Conservation (phyloP, 2,329 filamentous ascomycete species). For the Fusarium euwallaceae region DNA sequence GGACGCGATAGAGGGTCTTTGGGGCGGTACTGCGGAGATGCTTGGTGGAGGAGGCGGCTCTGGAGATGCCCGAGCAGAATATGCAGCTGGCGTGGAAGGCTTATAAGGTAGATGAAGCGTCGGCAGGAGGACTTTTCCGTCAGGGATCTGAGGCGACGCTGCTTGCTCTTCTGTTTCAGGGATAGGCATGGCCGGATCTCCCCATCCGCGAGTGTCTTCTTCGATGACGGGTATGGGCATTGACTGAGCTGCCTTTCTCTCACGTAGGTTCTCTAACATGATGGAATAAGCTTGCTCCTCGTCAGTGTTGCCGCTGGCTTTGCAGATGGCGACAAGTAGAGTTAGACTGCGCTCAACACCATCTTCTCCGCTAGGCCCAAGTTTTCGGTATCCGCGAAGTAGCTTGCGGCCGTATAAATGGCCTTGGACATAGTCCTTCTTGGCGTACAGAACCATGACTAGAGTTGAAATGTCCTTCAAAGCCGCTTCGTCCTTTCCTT, state of each 20-base stretch:
- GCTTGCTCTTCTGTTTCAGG: not conserved
- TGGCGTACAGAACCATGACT: not conserved
- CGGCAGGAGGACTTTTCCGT: not conserved
- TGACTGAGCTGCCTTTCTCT: not conserved
- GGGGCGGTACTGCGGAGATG: not conserved
- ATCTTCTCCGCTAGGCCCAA: not conserved
- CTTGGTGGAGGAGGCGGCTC: not conserved
- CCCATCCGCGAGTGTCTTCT: not conserved
- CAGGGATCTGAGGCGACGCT: not conserved
- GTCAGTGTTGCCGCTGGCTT: not conserved
- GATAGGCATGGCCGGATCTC: not conserved
- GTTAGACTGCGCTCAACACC: conserved; percentile 2
- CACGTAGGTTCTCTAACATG: conserved; percentile 1
- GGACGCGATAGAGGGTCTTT: not conserved
- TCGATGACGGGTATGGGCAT: not conserved
- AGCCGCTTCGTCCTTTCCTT: not conserved
- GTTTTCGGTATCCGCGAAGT: not conserved
- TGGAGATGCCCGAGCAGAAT: not conserved
- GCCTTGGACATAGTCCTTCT: not conserved
- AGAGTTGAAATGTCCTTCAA: not conserved
- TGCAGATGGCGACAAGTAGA: conserved; percentile 5
- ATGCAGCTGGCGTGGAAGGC: not conserved
- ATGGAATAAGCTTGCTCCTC: conserved; percentile 10
- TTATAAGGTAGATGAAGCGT: not conserved
- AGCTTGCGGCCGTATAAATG: not conserved